Conservation (phyloP, 495 filamentous ascomycete genomes). For the Talaromyces trachyspermus region DNA sequence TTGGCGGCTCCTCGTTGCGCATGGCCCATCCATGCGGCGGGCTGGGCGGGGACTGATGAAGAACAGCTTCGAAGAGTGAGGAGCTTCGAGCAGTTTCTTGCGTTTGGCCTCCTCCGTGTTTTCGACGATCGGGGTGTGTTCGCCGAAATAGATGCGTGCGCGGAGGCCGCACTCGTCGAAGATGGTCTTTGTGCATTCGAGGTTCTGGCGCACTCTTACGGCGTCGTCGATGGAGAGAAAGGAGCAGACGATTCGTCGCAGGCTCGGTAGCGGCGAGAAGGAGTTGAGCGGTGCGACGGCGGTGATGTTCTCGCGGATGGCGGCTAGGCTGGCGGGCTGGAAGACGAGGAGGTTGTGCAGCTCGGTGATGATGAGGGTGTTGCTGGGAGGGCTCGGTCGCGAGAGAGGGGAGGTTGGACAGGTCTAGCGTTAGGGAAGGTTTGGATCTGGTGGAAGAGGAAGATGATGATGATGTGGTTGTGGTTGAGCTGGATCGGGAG, state of each 20-base stretch:
- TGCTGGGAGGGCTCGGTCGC: constrained; percentile 78
- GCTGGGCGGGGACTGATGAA: constrained; percentile 92
- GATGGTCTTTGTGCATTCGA: constrained; percentile 20
- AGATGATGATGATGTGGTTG: constrained; percentile 25
- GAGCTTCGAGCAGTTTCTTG: constrained; percentile 62
- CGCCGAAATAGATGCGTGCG: constrained; percentile 83
- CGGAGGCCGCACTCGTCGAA: constrained; percentile 55
- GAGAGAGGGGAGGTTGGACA: constrained; percentile 69
- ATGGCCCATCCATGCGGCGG: constrained; percentile 93
- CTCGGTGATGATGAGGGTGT: constrained; percentile 89
- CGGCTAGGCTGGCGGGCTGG: constrained; percentile 63
- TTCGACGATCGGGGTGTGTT: constrained; percentile 58
- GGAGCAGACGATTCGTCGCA: constrained; percentile 86
- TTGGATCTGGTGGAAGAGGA: constrained; percentile 14
- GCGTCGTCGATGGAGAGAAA: constrained; percentile 71
- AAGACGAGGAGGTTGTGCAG: constrained; percentile 74
- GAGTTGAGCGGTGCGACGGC: constrained; percentile 65
- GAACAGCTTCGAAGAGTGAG: constrained; percentile 84
- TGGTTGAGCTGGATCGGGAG: too few species aligned
- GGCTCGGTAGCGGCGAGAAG: constrained; percentile 86
- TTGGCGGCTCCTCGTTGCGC: constrained; percentile 82
- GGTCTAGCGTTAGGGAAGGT: constrained; percentile 68
- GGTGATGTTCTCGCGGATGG: constrained; percentile 64
- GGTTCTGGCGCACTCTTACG: constrained; percentile 58
- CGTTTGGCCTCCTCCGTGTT: constrained; percentile 45